These are phyloP conservation scores for Podaxis sp. DNA, from an alignment of 768 basidiomycete genomes.

Conservation along the genomic window DNA sequence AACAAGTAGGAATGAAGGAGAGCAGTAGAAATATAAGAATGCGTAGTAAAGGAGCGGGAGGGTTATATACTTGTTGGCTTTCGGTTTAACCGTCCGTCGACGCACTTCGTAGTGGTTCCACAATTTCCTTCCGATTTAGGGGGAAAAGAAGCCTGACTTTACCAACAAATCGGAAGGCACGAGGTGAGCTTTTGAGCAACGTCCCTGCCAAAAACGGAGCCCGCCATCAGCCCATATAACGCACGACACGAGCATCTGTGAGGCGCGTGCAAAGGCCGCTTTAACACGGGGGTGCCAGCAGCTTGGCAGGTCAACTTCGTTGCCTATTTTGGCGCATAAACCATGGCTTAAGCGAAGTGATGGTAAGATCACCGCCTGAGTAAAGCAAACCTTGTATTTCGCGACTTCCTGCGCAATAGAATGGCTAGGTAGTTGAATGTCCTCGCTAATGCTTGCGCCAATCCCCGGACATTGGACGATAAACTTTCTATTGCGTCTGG, in stretches of 20 bases:
- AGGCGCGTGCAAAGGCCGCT: not conserved
- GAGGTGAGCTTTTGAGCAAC: not conserved
- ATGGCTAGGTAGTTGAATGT: too few relatives aligned
- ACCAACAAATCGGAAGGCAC: not conserved
- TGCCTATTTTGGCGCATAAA: too few relatives aligned
- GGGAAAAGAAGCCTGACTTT: not conserved
- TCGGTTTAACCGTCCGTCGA: not conserved
- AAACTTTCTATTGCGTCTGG: too few relatives aligned
- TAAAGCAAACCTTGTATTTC: too few relatives aligned
- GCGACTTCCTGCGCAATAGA: too few relatives aligned
- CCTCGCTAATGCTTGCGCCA: too few relatives aligned
- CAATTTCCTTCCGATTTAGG: not conserved
- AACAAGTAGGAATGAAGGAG: not conserved
- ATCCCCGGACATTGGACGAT: too few relatives aligned
- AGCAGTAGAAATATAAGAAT: not conserved
- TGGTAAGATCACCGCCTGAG: not conserved
- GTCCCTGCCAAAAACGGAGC: not conserved
- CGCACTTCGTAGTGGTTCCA: conserved; percentile 1
- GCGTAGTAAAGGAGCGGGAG: not conserved
- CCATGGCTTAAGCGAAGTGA: not conserved
- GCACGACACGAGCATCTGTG: not conserved
- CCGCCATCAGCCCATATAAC: not conserved
- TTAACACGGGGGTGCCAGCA: not conserved
- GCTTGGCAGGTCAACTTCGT: not conserved
- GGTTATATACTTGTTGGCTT: conserved; percentile 1